A percentile compares a stretch with the other conserved stretches of the same genome.
Conservation (phyloP, 202 grass and related monocot genomes). For the Brachypodium distachyon region DNA sequence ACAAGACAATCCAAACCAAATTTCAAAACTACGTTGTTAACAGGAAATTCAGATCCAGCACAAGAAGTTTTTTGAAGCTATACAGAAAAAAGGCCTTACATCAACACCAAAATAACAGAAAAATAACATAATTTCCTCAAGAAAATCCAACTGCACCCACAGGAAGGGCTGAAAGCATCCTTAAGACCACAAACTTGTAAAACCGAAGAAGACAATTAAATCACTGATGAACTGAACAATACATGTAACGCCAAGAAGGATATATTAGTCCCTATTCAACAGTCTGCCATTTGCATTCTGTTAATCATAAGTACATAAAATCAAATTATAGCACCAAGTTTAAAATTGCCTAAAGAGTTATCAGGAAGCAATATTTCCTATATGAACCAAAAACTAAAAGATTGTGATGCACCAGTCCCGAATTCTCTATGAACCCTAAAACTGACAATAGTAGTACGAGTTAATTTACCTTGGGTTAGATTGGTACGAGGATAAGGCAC, state of each 20-base stretch:
- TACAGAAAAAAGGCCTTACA: background rate
- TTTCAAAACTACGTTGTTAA: background rate
- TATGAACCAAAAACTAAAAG: background rate
- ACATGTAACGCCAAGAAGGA: background rate
- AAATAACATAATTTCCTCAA: background rate
- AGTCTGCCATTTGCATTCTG: background rate
- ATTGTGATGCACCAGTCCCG: background rate
- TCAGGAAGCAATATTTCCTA: background rate
- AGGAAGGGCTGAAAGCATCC: background rate
- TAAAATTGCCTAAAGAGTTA: background rate
- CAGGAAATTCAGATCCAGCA: background rate
- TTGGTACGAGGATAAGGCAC: background rate
- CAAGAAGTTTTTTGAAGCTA: background rate
- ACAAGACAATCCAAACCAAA: background rate
- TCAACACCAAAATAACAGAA: background rate
- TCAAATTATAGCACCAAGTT: background rate
- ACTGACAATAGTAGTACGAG: background rate
- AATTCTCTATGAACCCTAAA: background rate
- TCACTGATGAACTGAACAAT: background rate
- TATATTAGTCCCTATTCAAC: background rate
- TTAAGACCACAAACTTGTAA: background rate
- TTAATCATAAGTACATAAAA: background rate
- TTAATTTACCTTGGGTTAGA: background rate
- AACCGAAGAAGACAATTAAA: background rate
- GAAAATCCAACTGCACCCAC: background rate